phyloP scores from a whole-genome alignment of 2,329 filamentous ascomycete genomes.

The Pseudogymnoascus sp. region DNA sequence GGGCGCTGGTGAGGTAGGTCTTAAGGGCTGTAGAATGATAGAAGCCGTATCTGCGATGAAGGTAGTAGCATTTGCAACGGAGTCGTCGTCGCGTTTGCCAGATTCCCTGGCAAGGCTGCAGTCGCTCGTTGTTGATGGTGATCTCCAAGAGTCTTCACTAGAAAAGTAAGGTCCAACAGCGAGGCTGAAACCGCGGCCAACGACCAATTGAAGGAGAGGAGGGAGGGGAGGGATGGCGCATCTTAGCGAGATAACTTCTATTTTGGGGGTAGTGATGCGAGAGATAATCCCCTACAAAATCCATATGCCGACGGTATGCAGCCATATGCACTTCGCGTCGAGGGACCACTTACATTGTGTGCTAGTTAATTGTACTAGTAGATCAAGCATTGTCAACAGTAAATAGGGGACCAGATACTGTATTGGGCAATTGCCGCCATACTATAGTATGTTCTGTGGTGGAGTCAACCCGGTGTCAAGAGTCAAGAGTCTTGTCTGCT shows the following conservation, averaged over 20 bases:
- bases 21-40: not conserved
- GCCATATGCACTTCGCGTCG: not conserved
- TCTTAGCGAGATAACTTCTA: not conserved
- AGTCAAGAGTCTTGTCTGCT: not conserved
- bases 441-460: not conserved
- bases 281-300: not conserved
- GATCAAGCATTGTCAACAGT: not conserved
- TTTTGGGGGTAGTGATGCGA: not conserved
- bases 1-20: not conserved
- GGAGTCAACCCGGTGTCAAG: not conserved
- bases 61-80: not conserved
- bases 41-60: not conserved
- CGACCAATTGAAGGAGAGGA: not conserved
- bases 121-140: not conserved
- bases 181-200: not conserved
- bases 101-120: not conserved
- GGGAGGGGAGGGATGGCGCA: not conserved
- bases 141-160: not conserved
- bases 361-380: too few species aligned
- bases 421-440: not conserved
- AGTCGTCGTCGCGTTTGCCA: not conserved
- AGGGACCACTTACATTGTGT: not conserved
- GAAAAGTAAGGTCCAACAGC: not conserved
- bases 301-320: not conserved
- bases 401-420: not conserved